These are phyloP conservation scores for Hymenoscyphus infarciens DNA, from an alignment of 2,329 filamentous ascomycete genomes.

Conservation along the genomic window DNA sequence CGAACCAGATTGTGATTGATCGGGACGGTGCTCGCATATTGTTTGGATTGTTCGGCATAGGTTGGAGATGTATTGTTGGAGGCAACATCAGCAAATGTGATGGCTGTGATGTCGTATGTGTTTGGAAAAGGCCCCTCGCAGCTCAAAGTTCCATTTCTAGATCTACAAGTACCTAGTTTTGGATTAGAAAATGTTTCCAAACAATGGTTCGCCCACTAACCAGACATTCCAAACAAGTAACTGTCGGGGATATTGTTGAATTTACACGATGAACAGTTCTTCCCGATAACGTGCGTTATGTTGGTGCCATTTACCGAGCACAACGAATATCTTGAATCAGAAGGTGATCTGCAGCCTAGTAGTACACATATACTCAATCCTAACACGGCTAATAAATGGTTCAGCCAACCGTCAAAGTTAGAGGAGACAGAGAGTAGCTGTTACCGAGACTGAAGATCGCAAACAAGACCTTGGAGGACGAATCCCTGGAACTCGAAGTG, in stretches of 20 bases:
- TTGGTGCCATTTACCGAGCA: constrained; percentile 6
- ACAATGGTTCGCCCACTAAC: background rate
- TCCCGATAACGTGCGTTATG: constrained; percentile 8
- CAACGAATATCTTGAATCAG: constrained; percentile 4
- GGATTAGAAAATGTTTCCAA: background rate
- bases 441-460: background rate
- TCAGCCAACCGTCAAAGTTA: background rate
- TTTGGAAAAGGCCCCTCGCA: background rate
- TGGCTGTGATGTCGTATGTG: background rate
- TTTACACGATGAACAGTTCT: constrained; percentile 8
- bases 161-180: background rate
- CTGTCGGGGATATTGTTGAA: constrained; percentile 7
- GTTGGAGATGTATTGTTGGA: background rate
- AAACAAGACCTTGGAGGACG: background rate
- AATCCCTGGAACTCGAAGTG: background rate
- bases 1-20: background rate
- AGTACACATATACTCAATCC: background rate
- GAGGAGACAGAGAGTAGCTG: background rate
- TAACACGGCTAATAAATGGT: background rate
- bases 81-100: background rate
- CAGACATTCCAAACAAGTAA: constrained; percentile 12
- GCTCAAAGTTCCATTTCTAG: background rate
- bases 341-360: constrained; percentile 7
- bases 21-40: background rate
- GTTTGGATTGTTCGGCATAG: background rate